Percentiles rank a stretch among this genome's conserved stretches.
Evolutionary conservation across 2,329 filamentous ascomycete genomes (phyloP).

Genomic region (Chaetomium strumarium): DNA sequence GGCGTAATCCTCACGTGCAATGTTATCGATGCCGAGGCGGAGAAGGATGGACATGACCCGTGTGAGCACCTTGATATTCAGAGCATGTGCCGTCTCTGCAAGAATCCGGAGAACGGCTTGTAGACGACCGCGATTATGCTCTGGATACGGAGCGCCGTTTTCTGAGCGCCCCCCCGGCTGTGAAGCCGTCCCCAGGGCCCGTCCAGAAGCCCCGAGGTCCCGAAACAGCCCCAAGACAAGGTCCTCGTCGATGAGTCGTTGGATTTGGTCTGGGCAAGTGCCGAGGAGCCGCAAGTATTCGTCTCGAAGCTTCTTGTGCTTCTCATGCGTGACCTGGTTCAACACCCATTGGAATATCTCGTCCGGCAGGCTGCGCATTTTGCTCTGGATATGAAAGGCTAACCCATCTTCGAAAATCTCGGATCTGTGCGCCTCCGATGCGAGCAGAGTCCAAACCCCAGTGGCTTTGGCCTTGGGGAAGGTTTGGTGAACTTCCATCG

Average conservation of each 20-base stretch:
- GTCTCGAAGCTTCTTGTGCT: conserved; percentile 47
- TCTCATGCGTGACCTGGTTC: conserved; percentile 51
- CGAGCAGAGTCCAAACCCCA: conserved; percentile 44
- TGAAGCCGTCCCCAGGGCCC: conserved; percentile 27
- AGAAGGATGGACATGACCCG: conserved; percentile 44
- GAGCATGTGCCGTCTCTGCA: conserved; percentile 30
- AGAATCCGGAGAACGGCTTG: conserved; percentile 40
- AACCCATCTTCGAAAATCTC: conserved; percentile 59
- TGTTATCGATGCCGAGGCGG: conserved; percentile 49
- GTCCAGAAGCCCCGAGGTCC: conserved; percentile 50
- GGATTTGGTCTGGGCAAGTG: conserved; percentile 38
- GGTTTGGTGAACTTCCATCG: conserved; percentile 25
- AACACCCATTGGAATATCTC: conserved; percentile 63
- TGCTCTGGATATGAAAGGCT: conserved; percentile 47
- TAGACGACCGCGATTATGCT: conserved; percentile 41
- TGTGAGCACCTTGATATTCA: conserved; percentile 32
- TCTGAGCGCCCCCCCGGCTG: conserved; percentile 24
- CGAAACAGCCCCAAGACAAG: conserved; percentile 50
- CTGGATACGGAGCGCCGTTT: conserved; percentile 26
- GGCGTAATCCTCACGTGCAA: conserved; percentile 40
- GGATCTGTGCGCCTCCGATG: conserved; percentile 45
- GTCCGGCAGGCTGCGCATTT: conserved; percentile 48
- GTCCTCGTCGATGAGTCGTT: conserved; percentile 40
- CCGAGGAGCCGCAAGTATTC: conserved; percentile 55
- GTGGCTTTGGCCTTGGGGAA: conserved; percentile 36